Conservation (phyloP, 805 yeast genomes). For the Yarrowia phangngaensis region DNA sequence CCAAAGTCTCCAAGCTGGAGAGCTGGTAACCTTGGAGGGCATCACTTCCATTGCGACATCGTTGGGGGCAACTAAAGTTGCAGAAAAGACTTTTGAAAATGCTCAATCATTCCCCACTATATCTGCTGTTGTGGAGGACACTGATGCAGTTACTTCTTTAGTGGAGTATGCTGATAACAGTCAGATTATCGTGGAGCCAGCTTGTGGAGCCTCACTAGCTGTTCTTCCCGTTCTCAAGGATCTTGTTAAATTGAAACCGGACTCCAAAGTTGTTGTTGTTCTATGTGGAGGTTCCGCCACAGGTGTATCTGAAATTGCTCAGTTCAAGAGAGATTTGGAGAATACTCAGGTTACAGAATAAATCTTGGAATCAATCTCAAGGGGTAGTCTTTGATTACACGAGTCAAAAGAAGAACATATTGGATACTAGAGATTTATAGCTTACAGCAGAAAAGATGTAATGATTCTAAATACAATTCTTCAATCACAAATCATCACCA, state of each 20-base stretch:
- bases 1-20: slow-evolving; percentile 45
- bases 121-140: slow-evolving; percentile 47
- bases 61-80: slow-evolving; percentile 55
- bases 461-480: too few species aligned
- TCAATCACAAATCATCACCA: slow-evolving; percentile 27
- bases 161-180: slow-evolving; percentile 47
- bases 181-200: slow-evolving; percentile 56
- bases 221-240: slow-evolving; percentile 12
- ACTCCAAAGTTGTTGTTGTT: slow-evolving; percentile 31
- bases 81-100: slow-evolving; percentile 46
- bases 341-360: too few species aligned
- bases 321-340: slow-evolving; percentile 1
- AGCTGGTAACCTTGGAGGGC: slow-evolving; percentile 43
- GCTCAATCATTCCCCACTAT: slow-evolving; percentile 42
- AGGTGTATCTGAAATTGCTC: slow-evolving; percentile 2
- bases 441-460: too few species aligned
- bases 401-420: too few species aligned
- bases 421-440: too few species aligned
- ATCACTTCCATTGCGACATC: slow-evolving; percentile 55
- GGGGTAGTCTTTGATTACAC: too few species aligned
- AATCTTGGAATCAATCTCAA: too few species aligned
- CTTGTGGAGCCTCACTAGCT: slow-evolving; percentile 64
- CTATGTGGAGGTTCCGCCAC: slow-evolving; percentile 35
- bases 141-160: slow-evolving; percentile 51
- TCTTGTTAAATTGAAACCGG: slow-evolving; percentile 27